phyloP scores from a whole-genome alignment of 257 asterid species.

The Capsicum pubescens region DNA sequence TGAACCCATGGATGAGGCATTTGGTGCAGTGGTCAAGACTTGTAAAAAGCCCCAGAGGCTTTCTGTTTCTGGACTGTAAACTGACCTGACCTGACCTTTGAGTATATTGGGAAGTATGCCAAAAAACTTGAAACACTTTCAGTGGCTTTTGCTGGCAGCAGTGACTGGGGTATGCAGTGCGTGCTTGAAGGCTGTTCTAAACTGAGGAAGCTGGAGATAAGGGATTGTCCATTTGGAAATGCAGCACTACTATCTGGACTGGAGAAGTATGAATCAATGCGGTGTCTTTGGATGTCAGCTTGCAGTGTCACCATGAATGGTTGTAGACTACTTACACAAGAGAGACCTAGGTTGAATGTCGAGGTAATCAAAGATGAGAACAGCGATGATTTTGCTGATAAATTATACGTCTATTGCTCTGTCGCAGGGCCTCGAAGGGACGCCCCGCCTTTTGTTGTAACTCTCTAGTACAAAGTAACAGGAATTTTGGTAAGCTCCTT shows the following conservation, averaged over 20 bases:
- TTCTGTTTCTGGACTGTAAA: slow-evolving; percentile 73
- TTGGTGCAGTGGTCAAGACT: slow-evolving; percentile 79
- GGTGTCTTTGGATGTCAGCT: slow-evolving; percentile 89
- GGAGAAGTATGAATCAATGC: slow-evolving; percentile 71
- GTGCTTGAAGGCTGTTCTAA: slow-evolving; percentile 78
- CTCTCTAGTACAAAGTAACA: slow-evolving; percentile 48
- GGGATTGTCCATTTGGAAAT: slow-evolving; percentile 86
- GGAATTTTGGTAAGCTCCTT: slow-evolving; percentile 2
- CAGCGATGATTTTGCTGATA: slow-evolving; percentile 53
- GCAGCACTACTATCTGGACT: slow-evolving; percentile 66
- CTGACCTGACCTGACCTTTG: slow-evolving; percentile 77
- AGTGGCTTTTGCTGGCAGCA: slow-evolving; percentile 88
- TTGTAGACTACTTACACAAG: slow-evolving; percentile 63
- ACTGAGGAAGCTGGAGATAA: slow-evolving; percentile 85
- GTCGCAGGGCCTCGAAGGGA: slow-evolving; percentile 85
- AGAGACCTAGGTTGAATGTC: slow-evolving; percentile 75
- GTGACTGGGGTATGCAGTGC: slow-evolving; percentile 85
- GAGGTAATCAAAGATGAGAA: slow-evolving; percentile 75
- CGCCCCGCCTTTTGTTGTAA: slow-evolving; percentile 78
- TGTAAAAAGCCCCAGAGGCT: slow-evolving; percentile 80
- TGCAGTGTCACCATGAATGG: slow-evolving; percentile 71
- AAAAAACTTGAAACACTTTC: slow-evolving; percentile 83
- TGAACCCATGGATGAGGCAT: slow-evolving; percentile 90
- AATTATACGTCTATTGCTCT: slow-evolving; percentile 72
- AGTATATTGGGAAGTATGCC: slow-evolving; percentile 77